Percentiles rank a stretch among this genome's conserved stretches.
Evolutionary conservation across 1,139 yeast genomes (phyloP).

Genomic region (Debaryomyces sp.): DNA sequence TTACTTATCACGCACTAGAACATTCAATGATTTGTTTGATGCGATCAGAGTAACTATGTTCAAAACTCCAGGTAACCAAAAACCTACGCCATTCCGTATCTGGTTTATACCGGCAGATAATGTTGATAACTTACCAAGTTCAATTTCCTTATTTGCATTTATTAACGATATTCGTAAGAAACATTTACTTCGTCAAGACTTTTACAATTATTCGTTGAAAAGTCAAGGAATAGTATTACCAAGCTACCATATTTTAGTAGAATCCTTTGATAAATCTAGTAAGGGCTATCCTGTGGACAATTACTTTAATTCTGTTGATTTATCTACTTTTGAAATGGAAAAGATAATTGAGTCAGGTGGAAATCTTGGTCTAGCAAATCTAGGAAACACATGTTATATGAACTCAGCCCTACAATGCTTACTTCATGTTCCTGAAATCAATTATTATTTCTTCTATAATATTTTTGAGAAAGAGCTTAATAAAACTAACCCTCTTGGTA

Average conservation of each 20-base stretch:
- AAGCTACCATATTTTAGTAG: constrained; percentile 38
- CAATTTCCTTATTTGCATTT: constrained; percentile 30
- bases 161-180: constrained; percentile 34
- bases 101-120: constrained; percentile 41
- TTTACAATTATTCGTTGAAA: constrained; percentile 28
- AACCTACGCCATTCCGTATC: constrained; percentile 28
- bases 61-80: constrained; percentile 18
- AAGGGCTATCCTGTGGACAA: constrained; percentile 33
- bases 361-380: constrained; percentile 66
- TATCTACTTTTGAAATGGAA: constrained; percentile 20
- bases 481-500: constrained; percentile 73
- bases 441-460: constrained; percentile 68
- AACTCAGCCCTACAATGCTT: constrained; percentile 93
- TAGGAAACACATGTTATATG: constrained; percentile 97
- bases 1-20: constrained; percentile 32
- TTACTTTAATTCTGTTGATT: constrained; percentile 22
- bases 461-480: constrained; percentile 72
- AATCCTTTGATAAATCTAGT: constrained; percentile 26
- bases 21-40: constrained; percentile 37
- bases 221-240: constrained; percentile 34
- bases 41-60: constrained; percentile 23
- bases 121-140: constrained; percentile 26
- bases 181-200: constrained; percentile 30
- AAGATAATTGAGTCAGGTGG: constrained; percentile 30
- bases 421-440: constrained; percentile 82